Percentiles rank a stretch among this genome's conserved stretches.
Conservation (phyloP, 192 early-diverging fungal genomes). For the Pilobolus umbonatus region DNA sequence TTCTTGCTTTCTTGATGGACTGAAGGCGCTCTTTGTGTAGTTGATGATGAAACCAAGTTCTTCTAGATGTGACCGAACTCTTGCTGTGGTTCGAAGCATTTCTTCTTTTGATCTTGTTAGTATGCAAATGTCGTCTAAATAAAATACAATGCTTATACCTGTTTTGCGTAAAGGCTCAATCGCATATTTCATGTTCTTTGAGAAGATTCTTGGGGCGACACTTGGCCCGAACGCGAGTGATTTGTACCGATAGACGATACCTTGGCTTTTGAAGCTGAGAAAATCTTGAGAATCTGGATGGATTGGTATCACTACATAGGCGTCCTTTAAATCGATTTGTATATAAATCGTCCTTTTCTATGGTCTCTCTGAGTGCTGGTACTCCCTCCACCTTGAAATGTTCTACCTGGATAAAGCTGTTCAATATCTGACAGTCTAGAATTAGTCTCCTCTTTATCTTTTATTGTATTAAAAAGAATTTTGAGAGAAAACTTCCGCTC, state of each 20-base stretch:
- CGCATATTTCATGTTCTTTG: slow-evolving; percentile 9
- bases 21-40: background rate
- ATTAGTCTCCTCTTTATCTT: slow-evolving; percentile 7
- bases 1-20: background rate
- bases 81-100: background rate
- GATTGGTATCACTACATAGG: slow-evolving; percentile 16
- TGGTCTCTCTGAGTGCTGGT: slow-evolving; percentile 18
- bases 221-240: slow-evolving; percentile 12
- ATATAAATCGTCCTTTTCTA: slow-evolving; percentile 15
- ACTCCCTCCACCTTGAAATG: slow-evolving; percentile 30
- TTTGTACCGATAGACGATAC: slow-evolving; percentile 2
- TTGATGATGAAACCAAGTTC: slow-evolving; percentile 4
- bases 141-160: slow-evolving; percentile 11
- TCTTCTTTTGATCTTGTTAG: background rate
- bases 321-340: slow-evolving; percentile 8
- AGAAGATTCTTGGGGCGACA: slow-evolving; percentile 9
- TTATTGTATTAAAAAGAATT: background rate
- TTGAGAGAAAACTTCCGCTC: background rate
- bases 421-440: slow-evolving; percentile 8
- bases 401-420: slow-evolving; percentile 9
- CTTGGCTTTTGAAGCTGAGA: background rate
- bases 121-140: slow-evolving; percentile 14
- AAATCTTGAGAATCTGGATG: slow-evolving; percentile 1
- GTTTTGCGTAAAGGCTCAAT: slow-evolving; percentile 5
- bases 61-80: background rate